Evolutionary conservation across 345 rosid species (phyloP), one percentile per base, ranked within the genome.

Genomic region (Citrus australasica): DNA sequence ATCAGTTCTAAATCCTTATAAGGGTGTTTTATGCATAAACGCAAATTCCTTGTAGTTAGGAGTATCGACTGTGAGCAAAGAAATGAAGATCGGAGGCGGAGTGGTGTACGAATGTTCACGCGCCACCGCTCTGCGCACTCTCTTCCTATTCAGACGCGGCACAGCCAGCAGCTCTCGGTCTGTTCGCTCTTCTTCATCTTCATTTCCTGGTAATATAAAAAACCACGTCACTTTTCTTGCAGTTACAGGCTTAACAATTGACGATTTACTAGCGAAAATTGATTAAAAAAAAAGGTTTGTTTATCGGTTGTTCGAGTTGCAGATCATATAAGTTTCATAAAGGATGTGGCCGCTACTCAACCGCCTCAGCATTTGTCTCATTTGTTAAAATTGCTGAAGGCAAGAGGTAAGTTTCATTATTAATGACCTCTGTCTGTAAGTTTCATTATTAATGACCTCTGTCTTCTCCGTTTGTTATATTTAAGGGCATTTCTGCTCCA

Each of bases 281-380:
- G 24, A 27, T 35, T 33, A 14, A 8, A 5, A 11, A 19, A 64
- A 7, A 28, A 2, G 32, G 1, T 32, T 64, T 22, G 9, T 64
- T 30, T 64, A 17, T 16, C n/a, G 22, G 68, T 32, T 28, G 33
- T 64, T 64, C 10, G 40, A 64, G 38, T 80, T 81, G 81, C 85
- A 91, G 97, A 88, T 4, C 96, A 91, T 79, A 56, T 79, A 16
- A 79, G 84, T 64, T 92, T 92, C 84, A 80, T 94, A 78, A 83
- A 79, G 82, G 90, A 90, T 14, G 87, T 92, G 61, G 94, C 91
- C 38, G 89, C 85, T 76, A 78, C 88, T 81, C 82, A 85, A 80
- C 91, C 95, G 82, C 97, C 98, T 40, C 82, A 72, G 83, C 86
- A 90, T 84, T 82, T 94, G 86, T 76, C 81, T 79, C 85, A 90